Base-by-base conservation (phyloP, 163 green algal genomes). In the Coccomyxa subellipsoidea region DNA sequence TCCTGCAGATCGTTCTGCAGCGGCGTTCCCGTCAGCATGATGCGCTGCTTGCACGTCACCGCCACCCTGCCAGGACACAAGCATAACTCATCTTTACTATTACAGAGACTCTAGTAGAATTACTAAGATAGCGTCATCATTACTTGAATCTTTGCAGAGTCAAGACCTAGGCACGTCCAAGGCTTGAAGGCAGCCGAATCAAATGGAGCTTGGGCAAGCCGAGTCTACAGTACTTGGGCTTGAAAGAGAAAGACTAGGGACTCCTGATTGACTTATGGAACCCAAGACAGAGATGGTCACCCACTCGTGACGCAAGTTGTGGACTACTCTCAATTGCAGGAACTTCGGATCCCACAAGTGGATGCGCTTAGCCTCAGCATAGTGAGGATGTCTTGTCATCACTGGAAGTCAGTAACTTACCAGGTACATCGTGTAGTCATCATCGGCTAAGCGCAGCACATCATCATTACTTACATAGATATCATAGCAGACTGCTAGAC, bases 1-100 rank as follows among this genome's bases (percentile, higher is more conserved):
- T 99, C 96, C 15, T 83, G 75, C 38, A 98, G 89, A 84, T 97
- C 92, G 85, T 98, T 98, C 85, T 98, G 84, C 53, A 87, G 77
- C 6, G 84, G 84, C 31, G 84, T 87, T 4, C 84, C 84, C n/a
- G 90, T 94, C 75, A 97, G 87, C 88, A 94, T 93, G 77, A 96
- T 86, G 70, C 92, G 89, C 34, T 88, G 86, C 78, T 87, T 81
- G 53, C 88, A 91, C 23, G 77, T 25, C 32, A 86, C 83, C 8
- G 91, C 88, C 69, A 93, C 69, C 80, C 87, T 81, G 80, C 83
- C n/a, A n/a, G n/a, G n/a, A n/a, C n/a, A 82, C 40, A 34, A 37
- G 66, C 66, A 73, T 73, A 0, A 73, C 66, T 73, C 29, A 34
- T 8, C 27, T 73, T 18, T 66, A n/a, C 12, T 18, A 66, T 66